Percentiles rank a stretch among this genome's conserved stretches.
Evolutionary conservation across 2,329 filamentous ascomycete species (phyloP).

Genomic region (Paraphaeosphaeria sporulosa): DNA sequence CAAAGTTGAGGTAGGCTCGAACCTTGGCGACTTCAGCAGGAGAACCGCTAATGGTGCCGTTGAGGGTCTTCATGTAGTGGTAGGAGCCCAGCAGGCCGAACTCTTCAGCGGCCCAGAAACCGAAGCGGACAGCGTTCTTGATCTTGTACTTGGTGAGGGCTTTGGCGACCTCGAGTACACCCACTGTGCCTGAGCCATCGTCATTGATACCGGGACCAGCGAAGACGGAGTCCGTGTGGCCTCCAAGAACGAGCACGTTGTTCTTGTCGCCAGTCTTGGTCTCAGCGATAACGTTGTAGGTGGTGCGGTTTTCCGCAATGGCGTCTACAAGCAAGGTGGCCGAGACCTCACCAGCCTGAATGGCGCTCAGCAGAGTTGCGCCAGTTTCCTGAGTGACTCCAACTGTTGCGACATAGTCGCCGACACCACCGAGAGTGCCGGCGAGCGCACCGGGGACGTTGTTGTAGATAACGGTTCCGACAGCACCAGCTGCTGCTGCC

Average conservation of each 20-base stretch:
- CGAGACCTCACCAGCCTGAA: conserved; percentile 54
- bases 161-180: conserved; percentile 48
- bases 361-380: conserved; percentile 60
- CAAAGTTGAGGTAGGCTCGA: conserved; percentile 54
- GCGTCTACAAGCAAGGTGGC: conserved; percentile 52
- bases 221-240: conserved; percentile 52
- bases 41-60: conserved; percentile 39
- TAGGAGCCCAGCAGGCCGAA: conserved; percentile 50
- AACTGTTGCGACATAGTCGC: conserved; percentile 70
- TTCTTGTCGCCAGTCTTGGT: conserved; percentile 51
- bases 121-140: conserved; percentile 52
- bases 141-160: conserved; percentile 49
- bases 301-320: conserved; percentile 56
- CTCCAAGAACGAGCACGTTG: conserved; percentile 51
- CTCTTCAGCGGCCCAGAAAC: conserved; percentile 53
- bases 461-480: conserved; percentile 76
- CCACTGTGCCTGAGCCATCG: conserved; percentile 51
- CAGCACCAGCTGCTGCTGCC: conserved; percentile 72
- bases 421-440: conserved; percentile 69
- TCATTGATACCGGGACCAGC: conserved; percentile 55
- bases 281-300: conserved; percentile 50
- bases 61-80: conserved; percentile 49
- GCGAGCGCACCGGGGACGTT: conserved; percentile 67
- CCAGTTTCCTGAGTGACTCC: conserved; percentile 70
- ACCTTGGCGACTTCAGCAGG: conserved; percentile 47